A percentile compares a stretch with the other conserved stretches of the same genome.
These are phyloP conservation scores for Calvatia gigantea DNA, from an alignment of 768 basidiomycete genomes.

Conservation along the genomic window DNA sequence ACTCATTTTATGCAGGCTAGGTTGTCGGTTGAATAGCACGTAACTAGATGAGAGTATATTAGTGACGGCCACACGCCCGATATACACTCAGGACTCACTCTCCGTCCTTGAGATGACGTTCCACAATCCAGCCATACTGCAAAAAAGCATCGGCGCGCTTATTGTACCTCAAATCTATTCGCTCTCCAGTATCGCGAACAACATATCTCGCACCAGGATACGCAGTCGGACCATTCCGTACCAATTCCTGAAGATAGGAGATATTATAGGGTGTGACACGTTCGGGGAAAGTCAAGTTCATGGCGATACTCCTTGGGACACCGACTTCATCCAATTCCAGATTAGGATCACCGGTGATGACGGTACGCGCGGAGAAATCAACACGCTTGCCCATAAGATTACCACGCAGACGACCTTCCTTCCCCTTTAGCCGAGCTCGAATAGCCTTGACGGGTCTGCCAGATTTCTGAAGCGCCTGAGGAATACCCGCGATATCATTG, in stretches of 20 bases:
- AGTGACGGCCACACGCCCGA: constrained; percentile 4
- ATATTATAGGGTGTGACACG: constrained; percentile 99
- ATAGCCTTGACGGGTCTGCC: constrained; percentile 98
- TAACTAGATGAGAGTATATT: constrained; percentile 42
- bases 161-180: constrained; percentile 95
- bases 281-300: constrained; percentile 97
- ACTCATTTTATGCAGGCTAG: constrained; percentile 99
- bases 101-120: constrained; percentile 96
- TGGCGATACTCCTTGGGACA: constrained; percentile 91
- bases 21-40: constrained; percentile 97
- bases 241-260: constrained; percentile 87
- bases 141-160: constrained; percentile 93
- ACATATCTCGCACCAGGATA: constrained; percentile 98
- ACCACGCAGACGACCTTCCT: constrained; percentile 96
- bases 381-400: constrained; percentile 99
- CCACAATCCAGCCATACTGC: constrained; percentile 98
- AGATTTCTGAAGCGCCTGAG: constrained; percentile 95
- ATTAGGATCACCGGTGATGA: constrained; percentile 99
- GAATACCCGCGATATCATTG: constrained; percentile 97
- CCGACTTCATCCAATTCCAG: constrained; percentile 95
- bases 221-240: constrained; percentile 88
- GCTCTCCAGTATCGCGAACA: constrained; percentile 94
- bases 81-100: constrained; percentile 61
- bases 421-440: constrained; percentile 96
- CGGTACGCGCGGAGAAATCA: constrained; percentile 97